These are phyloP conservation scores for Starmera caribaea DNA, from an alignment of 805 yeast genomes.

Conservation along the genomic window DNA sequence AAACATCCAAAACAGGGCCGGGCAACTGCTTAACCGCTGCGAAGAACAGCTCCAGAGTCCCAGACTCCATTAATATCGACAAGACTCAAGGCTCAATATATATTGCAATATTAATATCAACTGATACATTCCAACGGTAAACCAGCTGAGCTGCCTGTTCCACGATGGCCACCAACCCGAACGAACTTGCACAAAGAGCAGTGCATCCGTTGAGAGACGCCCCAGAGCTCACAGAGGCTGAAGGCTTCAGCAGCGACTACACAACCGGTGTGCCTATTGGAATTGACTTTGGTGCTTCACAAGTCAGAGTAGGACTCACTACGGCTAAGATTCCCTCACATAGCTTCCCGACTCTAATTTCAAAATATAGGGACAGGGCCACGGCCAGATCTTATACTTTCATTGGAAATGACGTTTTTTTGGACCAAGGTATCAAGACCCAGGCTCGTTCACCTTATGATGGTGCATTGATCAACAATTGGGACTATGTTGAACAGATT, in stretches of 20 bases:
- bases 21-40: too few species aligned
- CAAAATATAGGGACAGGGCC: conserved; percentile 75
- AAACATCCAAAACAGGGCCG: too few species aligned
- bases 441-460: conserved; percentile 77
- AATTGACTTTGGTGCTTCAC: conserved; percentile 71
- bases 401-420: conserved; percentile 72
- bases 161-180: background rate
- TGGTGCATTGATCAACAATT: conserved; percentile 77
- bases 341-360: conserved; percentile 55
- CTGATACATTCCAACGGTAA: too few species aligned
- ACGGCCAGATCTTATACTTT: conserved; percentile 50
- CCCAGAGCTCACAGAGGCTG: conserved; percentile 18
- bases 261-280: conserved; percentile 64
- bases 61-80: too few species aligned
- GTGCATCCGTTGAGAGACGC: conserved; percentile 15
- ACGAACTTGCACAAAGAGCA: conserved; percentile 8
- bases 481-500: conserved; percentile 82
- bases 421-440: conserved; percentile 61
- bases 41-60: too few species aligned
- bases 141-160: too few species aligned
- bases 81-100: too few species aligned
- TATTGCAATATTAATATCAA: too few species aligned
- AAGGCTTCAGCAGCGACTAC: conserved; percentile 42
- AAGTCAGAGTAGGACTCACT: conserved; percentile 51
- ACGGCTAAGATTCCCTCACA: conserved; percentile 39